These are phyloP conservation scores for Colletotrichum endophyticum DNA, from an alignment of 2,329 filamentous ascomycete genomes.

Conservation along the genomic window DNA sequence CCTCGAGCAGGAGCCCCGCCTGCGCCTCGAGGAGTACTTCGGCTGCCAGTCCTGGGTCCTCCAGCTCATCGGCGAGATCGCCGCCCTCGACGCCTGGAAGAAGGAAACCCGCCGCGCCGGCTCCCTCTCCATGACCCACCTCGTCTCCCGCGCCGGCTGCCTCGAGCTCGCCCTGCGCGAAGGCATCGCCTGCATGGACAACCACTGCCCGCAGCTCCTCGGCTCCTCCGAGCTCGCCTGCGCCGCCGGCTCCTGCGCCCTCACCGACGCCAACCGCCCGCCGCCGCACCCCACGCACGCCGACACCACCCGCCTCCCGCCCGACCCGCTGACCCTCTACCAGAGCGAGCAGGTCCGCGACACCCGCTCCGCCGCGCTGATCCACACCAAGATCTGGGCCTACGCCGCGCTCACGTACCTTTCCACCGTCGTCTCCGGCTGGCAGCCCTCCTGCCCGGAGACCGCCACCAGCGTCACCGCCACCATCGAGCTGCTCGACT, in stretches of 20 bases:
- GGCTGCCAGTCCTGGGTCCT: constrained; percentile 58
- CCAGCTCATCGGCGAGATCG: constrained; percentile 57
- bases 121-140: constrained; percentile 48
- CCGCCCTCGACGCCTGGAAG: constrained; percentile 61
- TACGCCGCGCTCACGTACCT: constrained; percentile 53
- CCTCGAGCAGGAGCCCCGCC: constrained; percentile 17
- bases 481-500: constrained; percentile 35
- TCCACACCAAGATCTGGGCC: constrained; percentile 48
- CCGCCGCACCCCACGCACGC: constrained; percentile 25
- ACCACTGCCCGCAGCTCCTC: constrained; percentile 22
- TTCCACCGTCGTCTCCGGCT: constrained; percentile 52
- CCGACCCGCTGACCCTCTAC: constrained; percentile 15
- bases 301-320: constrained; percentile 9
- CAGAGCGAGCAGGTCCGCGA: background rate
- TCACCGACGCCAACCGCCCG: constrained; percentile 14
- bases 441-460: constrained; percentile 51
- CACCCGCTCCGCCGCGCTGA: background rate
- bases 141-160: constrained; percentile 36
- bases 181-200: constrained; percentile 22
- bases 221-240: background rate
- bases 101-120: constrained; percentile 46
- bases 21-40: constrained; percentile 45
- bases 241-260: background rate
- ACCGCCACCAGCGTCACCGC: constrained; percentile 37
- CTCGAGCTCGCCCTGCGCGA: constrained; percentile 20